Conservation (phyloP, 768 basidiomycete species). For the Tulasnella sp. region DNA sequence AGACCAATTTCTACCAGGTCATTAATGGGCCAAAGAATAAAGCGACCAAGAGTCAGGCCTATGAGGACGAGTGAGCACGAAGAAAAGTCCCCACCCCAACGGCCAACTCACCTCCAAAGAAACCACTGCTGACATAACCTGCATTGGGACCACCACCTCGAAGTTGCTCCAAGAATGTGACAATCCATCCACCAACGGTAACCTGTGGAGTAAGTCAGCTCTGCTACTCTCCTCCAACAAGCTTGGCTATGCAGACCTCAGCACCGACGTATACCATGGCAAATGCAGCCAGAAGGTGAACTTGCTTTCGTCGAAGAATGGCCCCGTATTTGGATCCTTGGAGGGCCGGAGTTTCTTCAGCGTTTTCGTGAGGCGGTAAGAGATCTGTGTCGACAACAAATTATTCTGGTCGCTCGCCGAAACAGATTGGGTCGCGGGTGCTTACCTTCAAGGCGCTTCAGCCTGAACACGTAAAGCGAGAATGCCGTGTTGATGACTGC, state of each 20-base stretch:
- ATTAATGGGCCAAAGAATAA: constrained; percentile 22
- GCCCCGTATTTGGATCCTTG: constrained; percentile 35
- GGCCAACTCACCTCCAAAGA: constrained; percentile 40
- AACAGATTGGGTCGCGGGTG: neutral
- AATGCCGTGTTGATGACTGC: constrained; percentile 52
- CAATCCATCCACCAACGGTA: constrained; percentile 34
- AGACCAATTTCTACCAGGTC: neutral
- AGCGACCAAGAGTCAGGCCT: constrained; percentile 25
- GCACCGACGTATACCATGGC: constrained; percentile 65
- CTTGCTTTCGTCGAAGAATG: constrained; percentile 50
- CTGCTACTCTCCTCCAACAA: too few relatives aligned
- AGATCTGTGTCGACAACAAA: neutral
- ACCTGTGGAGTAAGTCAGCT: neutral
- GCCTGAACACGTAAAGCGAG: constrained; percentile 55
- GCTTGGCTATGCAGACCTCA: constrained; percentile 42
- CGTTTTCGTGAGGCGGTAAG: neutral
- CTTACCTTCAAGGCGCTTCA: constrained; percentile 19
- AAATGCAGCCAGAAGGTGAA: constrained; percentile 62
- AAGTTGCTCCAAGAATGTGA: constrained; percentile 27
- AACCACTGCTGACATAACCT: constrained; percentile 30
- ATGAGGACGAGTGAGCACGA: neutral
- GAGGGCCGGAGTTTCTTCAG: neutral
- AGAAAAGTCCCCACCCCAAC: neutral
- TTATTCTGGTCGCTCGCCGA: neutral
- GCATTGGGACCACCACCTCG: constrained; percentile 27